Evolutionary conservation across 768 basidiomycete genomes (phyloP), one percentile per base, ranked within the genome.

Genomic region (Boletus sp.): DNA sequence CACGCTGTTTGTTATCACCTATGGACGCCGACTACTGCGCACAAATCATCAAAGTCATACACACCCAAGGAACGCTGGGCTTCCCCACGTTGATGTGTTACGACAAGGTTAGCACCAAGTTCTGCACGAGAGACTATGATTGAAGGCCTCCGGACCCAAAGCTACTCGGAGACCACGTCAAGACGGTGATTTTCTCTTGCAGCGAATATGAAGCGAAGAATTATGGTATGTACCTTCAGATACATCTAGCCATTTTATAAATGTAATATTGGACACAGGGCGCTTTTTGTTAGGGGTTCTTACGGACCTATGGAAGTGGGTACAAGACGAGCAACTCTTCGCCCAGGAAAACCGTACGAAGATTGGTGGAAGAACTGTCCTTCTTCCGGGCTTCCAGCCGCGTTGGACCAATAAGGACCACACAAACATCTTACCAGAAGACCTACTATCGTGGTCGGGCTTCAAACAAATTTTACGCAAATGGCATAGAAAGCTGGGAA

Each of bases 141-240:
- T 35, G 56, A 38, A 55, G n/a, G 10, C 35, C 35, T n/a, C 41
- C 34, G 23, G 62, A 37, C 23, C 5, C 13, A 37, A 37, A 97
- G 92, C 74, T 98, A 34, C 84, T 98, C 23, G 85, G 85, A 8
- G 90, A 93, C 40, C 87, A 91, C 58, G 79, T 97, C 47, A 86
- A 90, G 48, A 84, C 86, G 7, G 80, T 94, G 11, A 76, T 98
- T 23, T 97, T 94, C 70, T 89, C 92, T 1, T 95, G 93, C 64
- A 97, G 95, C 59, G 96, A 96, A 73, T 92, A 92, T 61, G 95
- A 99, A 72, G 94, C 93, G 13, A 83, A 88, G 47, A 98, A 98
- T 70, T 94, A 93, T 63, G 94, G 95, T 90, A 64, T 32, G 77
- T 32, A 11, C 33, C 68, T 38, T 32, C 30, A 27, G 29, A 11